These are phyloP conservation scores for Trichoderma atrobrunneum DNA, from an alignment of 2,329 filamentous ascomycete species.

Conservation along the genomic window DNA sequence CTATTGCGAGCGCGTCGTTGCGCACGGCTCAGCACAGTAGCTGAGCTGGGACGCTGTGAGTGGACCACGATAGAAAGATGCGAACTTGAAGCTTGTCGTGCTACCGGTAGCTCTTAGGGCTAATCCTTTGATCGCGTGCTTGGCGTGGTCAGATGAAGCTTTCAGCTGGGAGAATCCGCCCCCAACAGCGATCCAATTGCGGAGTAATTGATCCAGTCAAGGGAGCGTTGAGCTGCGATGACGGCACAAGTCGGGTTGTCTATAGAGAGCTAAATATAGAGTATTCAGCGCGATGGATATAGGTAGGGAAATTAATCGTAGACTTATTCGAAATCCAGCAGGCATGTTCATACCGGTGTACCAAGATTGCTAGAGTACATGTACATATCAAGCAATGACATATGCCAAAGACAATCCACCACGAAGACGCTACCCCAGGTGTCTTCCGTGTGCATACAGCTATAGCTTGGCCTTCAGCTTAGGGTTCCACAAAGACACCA, in stretches of 20 bases:
- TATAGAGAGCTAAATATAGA: neutral
- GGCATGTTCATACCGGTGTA: neutral
- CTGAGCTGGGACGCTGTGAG: neutral
- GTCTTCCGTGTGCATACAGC: neutral
- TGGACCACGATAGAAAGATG: neutral
- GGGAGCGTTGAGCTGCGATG: neutral
- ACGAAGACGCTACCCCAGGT: too few species aligned
- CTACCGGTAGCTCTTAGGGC: neutral
- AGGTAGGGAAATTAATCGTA: neutral
- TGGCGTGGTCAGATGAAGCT: slow-evolving; percentile 7
- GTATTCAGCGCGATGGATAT: neutral
- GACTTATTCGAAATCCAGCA: neutral
- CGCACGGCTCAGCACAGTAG: neutral
- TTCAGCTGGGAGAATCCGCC: slow-evolving; percentile 1
- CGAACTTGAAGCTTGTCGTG: neutral
- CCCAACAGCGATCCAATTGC: neutral
- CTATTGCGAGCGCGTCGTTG: neutral
- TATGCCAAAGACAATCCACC: neutral
- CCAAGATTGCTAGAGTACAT: neutral
- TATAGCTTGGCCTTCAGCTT: neutral
- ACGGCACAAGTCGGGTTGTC: neutral
- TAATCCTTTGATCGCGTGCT: neutral
- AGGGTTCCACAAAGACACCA: neutral
- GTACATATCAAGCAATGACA: neutral
- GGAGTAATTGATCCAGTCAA: neutral